Evolutionary conservation across 176 grass and related monocot species (phyloP), one percentile per base, ranked within the genome.

Genomic region (Oryza meyeriana): DNA sequence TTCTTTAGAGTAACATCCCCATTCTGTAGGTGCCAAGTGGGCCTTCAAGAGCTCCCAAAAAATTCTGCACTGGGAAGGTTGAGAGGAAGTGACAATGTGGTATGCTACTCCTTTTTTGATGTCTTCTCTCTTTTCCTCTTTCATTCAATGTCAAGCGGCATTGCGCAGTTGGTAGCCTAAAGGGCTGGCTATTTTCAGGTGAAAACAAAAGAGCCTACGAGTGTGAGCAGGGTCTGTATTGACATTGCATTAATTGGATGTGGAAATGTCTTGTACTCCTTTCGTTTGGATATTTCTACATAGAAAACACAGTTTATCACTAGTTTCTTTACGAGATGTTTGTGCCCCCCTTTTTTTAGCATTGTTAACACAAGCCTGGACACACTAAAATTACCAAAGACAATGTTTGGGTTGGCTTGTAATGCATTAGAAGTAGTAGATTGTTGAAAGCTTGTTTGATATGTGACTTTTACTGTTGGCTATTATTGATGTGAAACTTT

Each of bases 1-100:
- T 38, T 11, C 0, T 79, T 11, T 42, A 4, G 22, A 26, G 28
- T 88, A 65, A 87, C 34, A 35, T 5, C 39, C 32, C 16, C 1
- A 57, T 67, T 82, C 85, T 93, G 48, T 72, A 98, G 95, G 78
- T 98, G 95, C 75, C 79, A 94, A 64, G 88, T 97, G 47, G 92
- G 94, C 40, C 81, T 98, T 76, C 76, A 88, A 85, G 90, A 98
- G 55, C 81, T 98, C 71, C 88, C 95, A 48, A 98, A 93, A 86
- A 86, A 94, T 80, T 94, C 95, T 84, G 64, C 90, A 14, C 72
- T 94, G 20, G 95, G 95, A 68, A 93, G 92, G 83, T 88, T 98
- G 72, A 98, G 86, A 88, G 95, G 95, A 93, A 88, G 92, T 76
- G 95, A 98, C 81, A 98, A 94, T 86, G 90, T 94, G 92, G 95